These are phyloP conservation scores for Cyberlindnera mississippiensis DNA, from an alignment of 805 yeast species.

Conservation along the genomic window DNA sequence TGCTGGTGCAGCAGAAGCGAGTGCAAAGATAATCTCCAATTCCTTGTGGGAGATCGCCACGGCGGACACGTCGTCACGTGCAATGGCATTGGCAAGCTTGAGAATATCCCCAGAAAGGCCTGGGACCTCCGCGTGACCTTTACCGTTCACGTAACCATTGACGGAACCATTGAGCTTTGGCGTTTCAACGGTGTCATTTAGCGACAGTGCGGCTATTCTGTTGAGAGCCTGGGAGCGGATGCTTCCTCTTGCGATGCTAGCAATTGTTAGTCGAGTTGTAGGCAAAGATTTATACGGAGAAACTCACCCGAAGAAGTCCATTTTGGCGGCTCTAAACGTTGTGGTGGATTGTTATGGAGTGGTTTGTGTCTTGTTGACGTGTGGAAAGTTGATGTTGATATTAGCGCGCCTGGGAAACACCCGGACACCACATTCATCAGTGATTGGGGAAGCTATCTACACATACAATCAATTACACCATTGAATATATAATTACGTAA, in stretches of 20 bases:
- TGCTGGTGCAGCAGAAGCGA: conserved; percentile 35
- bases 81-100: conserved; percentile 19
- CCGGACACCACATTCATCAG: too few species aligned
- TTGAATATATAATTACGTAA: too few species aligned
- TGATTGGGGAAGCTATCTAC: too few species aligned
- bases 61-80: conserved; percentile 16
- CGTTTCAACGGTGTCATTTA: conserved; percentile 3
- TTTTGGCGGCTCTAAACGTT: too few species aligned
- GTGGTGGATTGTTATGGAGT: too few species aligned
- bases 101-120: conserved; percentile 18
- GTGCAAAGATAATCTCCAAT: conserved; percentile 49
- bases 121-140: not conserved
- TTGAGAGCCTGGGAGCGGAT: conserved; percentile 27
- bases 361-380: not conserved
- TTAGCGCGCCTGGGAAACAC: too few species aligned
- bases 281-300: conserved; percentile 17
- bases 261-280: conserved; percentile 8
- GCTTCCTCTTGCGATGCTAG: conserved; percentile 26
- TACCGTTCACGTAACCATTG: not conserved
- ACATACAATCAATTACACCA: too few species aligned
- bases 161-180: conserved; percentile 3
- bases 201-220: conserved; percentile 23
- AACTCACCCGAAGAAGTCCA: too few species aligned
- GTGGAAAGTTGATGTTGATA: too few species aligned
- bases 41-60: conserved; percentile 41